A percentile compares a stretch with the other conserved stretches of the same genome.
Conservation (phyloP, 176 grass and related monocot genomes). For the Calamus simplicifolius region DNA sequence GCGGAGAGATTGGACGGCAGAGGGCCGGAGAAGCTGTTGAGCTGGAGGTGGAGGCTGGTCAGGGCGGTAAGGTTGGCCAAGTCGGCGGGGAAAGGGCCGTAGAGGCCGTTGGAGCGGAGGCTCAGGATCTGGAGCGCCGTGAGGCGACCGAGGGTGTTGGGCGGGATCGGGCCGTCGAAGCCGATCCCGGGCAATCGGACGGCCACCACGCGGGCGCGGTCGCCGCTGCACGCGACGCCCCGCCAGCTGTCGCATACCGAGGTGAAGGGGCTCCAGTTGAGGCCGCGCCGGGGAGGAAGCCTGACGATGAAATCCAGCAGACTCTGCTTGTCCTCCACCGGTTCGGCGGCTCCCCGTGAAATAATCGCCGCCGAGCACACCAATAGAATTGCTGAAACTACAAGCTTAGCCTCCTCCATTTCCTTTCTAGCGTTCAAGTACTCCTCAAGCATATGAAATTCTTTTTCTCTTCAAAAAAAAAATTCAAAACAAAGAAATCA, state of each 20-base stretch:
- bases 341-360: slow-evolving; percentile 15
- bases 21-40: slow-evolving; percentile 59
- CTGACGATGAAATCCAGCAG: slow-evolving; percentile 55
- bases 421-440: not conserved
- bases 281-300: slow-evolving; percentile 17
- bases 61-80: slow-evolving; percentile 38
- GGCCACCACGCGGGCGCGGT: slow-evolving; percentile 43
- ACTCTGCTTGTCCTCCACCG: slow-evolving; percentile 47
- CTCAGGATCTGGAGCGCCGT: slow-evolving; percentile 75
- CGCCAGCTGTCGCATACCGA: slow-evolving; percentile 64
- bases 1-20: slow-evolving; percentile 7
- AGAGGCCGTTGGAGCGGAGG: slow-evolving; percentile 67
- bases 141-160: slow-evolving; percentile 50
- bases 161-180: slow-evolving; percentile 47
- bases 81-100: slow-evolving; percentile 50
- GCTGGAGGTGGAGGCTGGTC: slow-evolving; percentile 75
- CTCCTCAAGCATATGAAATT: not conserved
- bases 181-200: slow-evolving; percentile 65
- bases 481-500: no score
- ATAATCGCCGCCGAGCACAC: slow-evolving; percentile 4
- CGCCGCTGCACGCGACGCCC: slow-evolving; percentile 69
- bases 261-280: slow-evolving; percentile 51
- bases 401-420: not conserved
- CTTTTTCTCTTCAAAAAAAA: no score
- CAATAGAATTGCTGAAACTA: slow-evolving; percentile 7